Base-by-base conservation (phyloP, 2,329 filamentous ascomycete species). In the Chrysosporium keratinophilum region DNA sequence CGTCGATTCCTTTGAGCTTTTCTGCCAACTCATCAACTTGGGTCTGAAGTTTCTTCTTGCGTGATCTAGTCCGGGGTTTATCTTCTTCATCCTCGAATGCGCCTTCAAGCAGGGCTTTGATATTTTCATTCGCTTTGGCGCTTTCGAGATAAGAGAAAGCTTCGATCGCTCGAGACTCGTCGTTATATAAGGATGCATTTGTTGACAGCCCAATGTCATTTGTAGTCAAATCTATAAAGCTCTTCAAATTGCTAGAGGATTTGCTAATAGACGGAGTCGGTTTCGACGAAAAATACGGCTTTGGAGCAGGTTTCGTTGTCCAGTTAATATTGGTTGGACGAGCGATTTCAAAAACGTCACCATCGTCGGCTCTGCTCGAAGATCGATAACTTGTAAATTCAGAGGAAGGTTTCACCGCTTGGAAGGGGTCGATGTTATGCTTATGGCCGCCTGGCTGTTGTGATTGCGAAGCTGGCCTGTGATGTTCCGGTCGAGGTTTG, bases 151-250 rank as follows among this genome's bases (percentile, higher is more conserved):
- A 77, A 1, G 73, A 74, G 60, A 75, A 74, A 10, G 77, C 73
- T 59, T 83, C 80, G 14, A 73, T 69, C 0, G 76, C 71, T 3
- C 78, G 78, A 60, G 81, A 81, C 5, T 70, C 69, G 28, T 76
- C 71, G 34, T 74, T 67, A 12, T 69, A 67, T 20, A 77, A 69
- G 2, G 65, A 71, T n/a, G 66, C 69, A 59, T 77, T 75, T 2
- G 74, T 73, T 52, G 77, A 71, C 53, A 76, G 75, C 9, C 68
- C 66, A 55, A 75, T 76, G 19, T 74, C 64, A 54, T 66, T 65
- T 7, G 63, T 61, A 1, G 76, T 78, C 15, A 79, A 64, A 59
- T 80, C 76, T 19, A 80, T 67, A 28, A 75, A 74, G 43, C 67
- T 72, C 49, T 69, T 69, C 23, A 74, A 54, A 7, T 74, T 73